Evolutionary conservation across 2,329 filamentous ascomycete species (phyloP).

Genomic region (Hypoxylon sp.): DNA sequence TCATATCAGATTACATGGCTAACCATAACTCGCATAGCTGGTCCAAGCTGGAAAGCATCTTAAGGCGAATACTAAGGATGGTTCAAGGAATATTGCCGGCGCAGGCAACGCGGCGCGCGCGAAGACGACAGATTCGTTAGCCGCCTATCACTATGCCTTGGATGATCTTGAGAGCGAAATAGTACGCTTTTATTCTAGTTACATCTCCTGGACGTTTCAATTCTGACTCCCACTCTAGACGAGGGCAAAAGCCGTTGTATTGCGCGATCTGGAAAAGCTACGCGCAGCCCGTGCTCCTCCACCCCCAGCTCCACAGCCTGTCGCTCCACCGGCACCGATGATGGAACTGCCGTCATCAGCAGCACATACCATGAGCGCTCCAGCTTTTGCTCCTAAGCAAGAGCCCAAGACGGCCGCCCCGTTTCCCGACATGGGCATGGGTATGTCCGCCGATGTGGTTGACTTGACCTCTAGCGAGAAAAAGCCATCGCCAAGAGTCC

Average conservation of each 20-base stretch:
- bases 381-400: slow-evolving; percentile 54
- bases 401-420: slow-evolving; percentile 65
- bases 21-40: slow-evolving; percentile 59
- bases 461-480: slow-evolving; percentile 50
- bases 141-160: slow-evolving; percentile 66
- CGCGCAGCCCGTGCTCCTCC: slow-evolving; percentile 52
- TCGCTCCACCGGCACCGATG: slow-evolving; percentile 51
- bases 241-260: slow-evolving; percentile 68
- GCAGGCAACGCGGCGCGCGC: slow-evolving; percentile 55
- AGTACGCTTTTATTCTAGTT: slow-evolving; percentile 56
- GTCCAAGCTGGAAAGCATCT: slow-evolving; percentile 72
- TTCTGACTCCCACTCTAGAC: slow-evolving; percentile 54
- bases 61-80: slow-evolving; percentile 63
- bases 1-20: neutral
- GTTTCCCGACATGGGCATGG: slow-evolving; percentile 71
- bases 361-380: slow-evolving; percentile 51
- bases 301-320: slow-evolving; percentile 41
- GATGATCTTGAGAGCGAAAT: slow-evolving; percentile 72
- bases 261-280: slow-evolving; percentile 66
- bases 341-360: slow-evolving; percentile 56
- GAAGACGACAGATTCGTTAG: slow-evolving; percentile 64
- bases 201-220: neutral
- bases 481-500: slow-evolving; percentile 50
- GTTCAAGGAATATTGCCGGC: slow-evolving; percentile 57
- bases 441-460: slow-evolving; percentile 55